Percentiles rank a stretch among this genome's conserved stretches.
phyloP scores from a whole-genome alignment of 345 rosid genomes.

The Brassica juncea region DNA sequence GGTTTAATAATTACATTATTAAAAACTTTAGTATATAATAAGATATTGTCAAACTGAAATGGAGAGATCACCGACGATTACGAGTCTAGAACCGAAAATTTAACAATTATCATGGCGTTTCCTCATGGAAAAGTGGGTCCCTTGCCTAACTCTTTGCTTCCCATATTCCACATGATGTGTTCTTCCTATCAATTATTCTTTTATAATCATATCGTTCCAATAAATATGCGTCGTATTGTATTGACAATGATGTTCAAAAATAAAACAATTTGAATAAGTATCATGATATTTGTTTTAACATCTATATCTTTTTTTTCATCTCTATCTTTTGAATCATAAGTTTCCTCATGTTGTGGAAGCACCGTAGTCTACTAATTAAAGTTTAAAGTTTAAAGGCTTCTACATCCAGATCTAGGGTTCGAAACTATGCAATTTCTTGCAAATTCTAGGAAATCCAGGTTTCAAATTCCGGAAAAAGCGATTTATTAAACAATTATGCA shows the following conservation, averaged over 20 bases:
- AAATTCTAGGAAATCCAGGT: no score
- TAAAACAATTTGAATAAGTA: neutral
- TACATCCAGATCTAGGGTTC: no score
- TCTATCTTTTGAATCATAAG: neutral
- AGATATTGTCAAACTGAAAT: constrained; percentile 27
- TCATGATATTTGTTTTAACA: neutral
- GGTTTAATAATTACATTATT: neutral
- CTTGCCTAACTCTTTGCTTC: constrained; percentile 44
- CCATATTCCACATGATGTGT: constrained; percentile 48
- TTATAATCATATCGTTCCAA: neutral
- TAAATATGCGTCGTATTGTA: neutral
- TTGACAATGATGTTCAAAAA: neutral
- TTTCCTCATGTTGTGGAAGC: neutral
- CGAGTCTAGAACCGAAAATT: constrained; percentile 34
- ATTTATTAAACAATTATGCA: no score
- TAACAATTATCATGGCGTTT: constrained; percentile 25
- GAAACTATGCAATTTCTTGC: no score
- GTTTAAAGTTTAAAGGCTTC: no score
- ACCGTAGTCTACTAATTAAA: no score
- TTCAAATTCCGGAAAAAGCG: no score
- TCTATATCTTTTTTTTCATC: neutral
- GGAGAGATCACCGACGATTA: constrained; percentile 56
- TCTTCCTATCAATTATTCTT: constrained; percentile 27
- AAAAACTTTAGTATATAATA: neutral
- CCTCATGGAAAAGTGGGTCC: constrained; percentile 43